Evolutionary conservation across 306 rosid species (phyloP).

Genomic region (Cucurbita argyrosperma): DNA sequence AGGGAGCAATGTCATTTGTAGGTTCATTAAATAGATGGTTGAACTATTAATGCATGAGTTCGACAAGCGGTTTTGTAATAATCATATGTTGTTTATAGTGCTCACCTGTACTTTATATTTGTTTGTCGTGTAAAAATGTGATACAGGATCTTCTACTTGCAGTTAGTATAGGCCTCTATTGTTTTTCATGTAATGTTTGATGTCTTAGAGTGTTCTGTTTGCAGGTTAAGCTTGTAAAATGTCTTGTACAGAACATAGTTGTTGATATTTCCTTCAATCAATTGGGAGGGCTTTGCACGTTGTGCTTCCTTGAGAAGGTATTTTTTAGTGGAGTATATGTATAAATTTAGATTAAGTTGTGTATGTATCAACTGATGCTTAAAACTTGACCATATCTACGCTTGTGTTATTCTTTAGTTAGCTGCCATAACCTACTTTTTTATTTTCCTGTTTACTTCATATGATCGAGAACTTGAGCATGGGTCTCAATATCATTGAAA

Average conservation of each 20-base stretch:
- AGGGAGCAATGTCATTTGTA: neutral
- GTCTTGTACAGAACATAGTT: conserved; percentile 63
- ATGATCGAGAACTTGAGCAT: neutral
- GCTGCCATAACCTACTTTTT: neutral
- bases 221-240: conserved; percentile 94
- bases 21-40: neutral
- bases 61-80: neutral
- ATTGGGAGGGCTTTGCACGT: conserved; percentile 79
- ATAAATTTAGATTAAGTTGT: neutral
- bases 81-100: neutral
- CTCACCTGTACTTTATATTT: neutral
- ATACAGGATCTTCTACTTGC: neutral
- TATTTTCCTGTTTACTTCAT: neutral
- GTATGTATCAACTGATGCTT: neutral
- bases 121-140: neutral
- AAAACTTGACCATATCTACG: neutral
- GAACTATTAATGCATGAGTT: neutral
- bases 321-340: neutral
- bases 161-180: neutral
- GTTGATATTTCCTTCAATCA: conserved; percentile 93
- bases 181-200: neutral
- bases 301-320: conserved; percentile 90
- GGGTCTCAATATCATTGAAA: neutral
- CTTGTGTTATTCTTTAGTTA: neutral
- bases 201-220: conserved; percentile 3